Conservation (phyloP, 176 grass and related monocot species). For the Avena atlantica region DNA sequence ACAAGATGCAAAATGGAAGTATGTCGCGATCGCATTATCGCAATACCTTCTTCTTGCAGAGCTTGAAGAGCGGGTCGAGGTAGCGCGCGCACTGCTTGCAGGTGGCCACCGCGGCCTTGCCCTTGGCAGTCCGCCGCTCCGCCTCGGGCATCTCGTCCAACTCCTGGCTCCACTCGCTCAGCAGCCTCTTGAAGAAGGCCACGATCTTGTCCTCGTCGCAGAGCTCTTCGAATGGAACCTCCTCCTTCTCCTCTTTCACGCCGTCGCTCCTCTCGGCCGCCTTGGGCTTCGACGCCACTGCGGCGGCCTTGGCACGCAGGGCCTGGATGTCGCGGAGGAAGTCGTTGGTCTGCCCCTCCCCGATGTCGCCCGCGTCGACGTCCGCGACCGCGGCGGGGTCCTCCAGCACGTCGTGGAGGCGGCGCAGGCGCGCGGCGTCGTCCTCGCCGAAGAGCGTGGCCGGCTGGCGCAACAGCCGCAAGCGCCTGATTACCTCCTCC, state of each 20-base stretch:
- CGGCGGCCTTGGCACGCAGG: conserved; percentile 35
- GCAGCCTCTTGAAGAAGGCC: conserved; percentile 73
- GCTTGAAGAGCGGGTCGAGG: conserved; percentile 74
- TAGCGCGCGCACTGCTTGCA: conserved; percentile 82
- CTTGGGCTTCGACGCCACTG: conserved; percentile 41
- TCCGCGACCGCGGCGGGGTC: conserved; percentile 45
- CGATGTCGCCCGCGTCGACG: conserved; percentile 64
- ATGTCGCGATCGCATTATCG: too few relatives aligned
- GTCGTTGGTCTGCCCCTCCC: conserved; percentile 84
- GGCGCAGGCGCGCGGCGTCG: conserved; percentile 50
- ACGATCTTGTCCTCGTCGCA: conserved; percentile 79
- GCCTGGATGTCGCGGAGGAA: conserved; percentile 80
- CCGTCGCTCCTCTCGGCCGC: conserved; percentile 20
- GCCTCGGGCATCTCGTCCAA: conserved; percentile 69
- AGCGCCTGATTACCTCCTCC: conserved; percentile 66
- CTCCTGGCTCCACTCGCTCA: conserved; percentile 73
- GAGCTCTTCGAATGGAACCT: conserved; percentile 62
- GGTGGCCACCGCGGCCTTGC: conserved; percentile 73
- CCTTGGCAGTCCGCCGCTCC: conserved; percentile 70
- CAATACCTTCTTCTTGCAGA: conserved; percentile 67
- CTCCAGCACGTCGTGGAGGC: conserved; percentile 58
- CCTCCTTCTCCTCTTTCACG: conserved; percentile 32
- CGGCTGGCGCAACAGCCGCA: conserved; percentile 70
- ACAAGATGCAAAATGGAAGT: neutral
- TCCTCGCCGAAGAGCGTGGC: conserved; percentile 82